Conservation (phyloP, 768 basidiomycete genomes). For the Termitomyces heimii region DNA sequence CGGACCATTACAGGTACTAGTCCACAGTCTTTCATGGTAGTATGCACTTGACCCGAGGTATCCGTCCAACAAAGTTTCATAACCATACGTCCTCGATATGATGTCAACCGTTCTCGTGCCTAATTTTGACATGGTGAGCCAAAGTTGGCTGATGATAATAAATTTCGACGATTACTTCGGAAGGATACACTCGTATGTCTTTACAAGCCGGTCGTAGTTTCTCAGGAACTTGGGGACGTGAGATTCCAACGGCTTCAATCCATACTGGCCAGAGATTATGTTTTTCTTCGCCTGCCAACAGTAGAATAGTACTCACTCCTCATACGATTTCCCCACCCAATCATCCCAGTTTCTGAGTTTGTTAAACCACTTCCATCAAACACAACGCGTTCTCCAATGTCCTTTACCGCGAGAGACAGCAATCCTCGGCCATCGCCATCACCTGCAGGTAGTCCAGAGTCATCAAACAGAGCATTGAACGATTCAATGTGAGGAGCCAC, state of each 20-base stretch:
- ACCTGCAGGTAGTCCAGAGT: constrained; percentile 70
- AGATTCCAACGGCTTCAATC: constrained; percentile 82
- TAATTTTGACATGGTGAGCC: constrained; percentile 24
- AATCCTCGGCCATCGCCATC: constrained; percentile 78
- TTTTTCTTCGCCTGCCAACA: background rate
- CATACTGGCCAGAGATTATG: constrained; percentile 54
- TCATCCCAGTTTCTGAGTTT: constrained; percentile 45
- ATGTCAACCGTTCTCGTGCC: constrained; percentile 91
- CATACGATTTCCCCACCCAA: constrained; percentile 79
- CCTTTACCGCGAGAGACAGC: constrained; percentile 69
- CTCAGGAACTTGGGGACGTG: constrained; percentile 82
- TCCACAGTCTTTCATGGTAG: constrained; percentile 83
- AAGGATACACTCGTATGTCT: constrained; percentile 79
- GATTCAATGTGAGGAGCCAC: constrained; percentile 92
- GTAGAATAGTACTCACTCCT: constrained; percentile 52
- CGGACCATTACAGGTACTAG: constrained; percentile 95
- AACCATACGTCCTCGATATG: constrained; percentile 88
- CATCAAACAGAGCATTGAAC: constrained; percentile 95
- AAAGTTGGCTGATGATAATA: background rate
- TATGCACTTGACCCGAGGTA: constrained; percentile 58
- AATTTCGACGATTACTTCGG: constrained; percentile 54
- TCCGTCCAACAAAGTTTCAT: constrained; percentile 84
- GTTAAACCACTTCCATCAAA: constrained; percentile 70
- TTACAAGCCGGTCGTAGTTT: constrained; percentile 51
- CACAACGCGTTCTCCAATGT: constrained; percentile 88